Percentiles rank a stretch among this genome's conserved stretches.
Evolutionary conservation across 1,284 basidiomycete genomes (phyloP).

Genomic region (Cutaneotrichosporon sp.): DNA sequence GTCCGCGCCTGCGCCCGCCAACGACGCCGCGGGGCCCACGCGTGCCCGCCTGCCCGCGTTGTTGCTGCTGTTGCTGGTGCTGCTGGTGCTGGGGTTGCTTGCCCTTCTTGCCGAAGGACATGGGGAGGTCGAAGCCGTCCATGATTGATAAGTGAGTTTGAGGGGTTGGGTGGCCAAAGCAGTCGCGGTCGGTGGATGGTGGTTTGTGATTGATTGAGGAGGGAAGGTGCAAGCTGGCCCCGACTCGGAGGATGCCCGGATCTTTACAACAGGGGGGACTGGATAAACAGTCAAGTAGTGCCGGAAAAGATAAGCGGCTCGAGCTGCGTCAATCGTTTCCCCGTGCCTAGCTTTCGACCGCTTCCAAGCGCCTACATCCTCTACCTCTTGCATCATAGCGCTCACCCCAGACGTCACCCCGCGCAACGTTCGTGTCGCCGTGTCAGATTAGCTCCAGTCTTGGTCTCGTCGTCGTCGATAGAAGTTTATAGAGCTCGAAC

Average conservation of each 20-base stretch:
- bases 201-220: background rate
- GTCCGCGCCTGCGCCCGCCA: conserved; percentile 25
- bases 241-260: background rate
- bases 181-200: background rate
- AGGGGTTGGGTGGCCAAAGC: background rate
- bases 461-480: background rate
- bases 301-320: background rate
- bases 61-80: no score
- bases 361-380: background rate
- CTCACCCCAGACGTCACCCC: no score
- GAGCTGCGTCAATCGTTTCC: background rate
- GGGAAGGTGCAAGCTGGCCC: background rate
- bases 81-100: background rate
- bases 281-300: background rate
- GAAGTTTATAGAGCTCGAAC: background rate
- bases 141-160: conserved; percentile 19
- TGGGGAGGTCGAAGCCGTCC: conserved; percentile 39
- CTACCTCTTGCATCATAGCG: background rate
- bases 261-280: background rate
- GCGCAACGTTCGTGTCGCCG: no score
- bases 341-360: no score
- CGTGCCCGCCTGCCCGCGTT: background rate
- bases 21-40: conserved; percentile 41
- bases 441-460: no score
- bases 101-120: conserved; percentile 38